Evolutionary conservation across 2,329 filamentous ascomycete species (phyloP).

Genomic region (Drechmeria coniospora): DNA sequence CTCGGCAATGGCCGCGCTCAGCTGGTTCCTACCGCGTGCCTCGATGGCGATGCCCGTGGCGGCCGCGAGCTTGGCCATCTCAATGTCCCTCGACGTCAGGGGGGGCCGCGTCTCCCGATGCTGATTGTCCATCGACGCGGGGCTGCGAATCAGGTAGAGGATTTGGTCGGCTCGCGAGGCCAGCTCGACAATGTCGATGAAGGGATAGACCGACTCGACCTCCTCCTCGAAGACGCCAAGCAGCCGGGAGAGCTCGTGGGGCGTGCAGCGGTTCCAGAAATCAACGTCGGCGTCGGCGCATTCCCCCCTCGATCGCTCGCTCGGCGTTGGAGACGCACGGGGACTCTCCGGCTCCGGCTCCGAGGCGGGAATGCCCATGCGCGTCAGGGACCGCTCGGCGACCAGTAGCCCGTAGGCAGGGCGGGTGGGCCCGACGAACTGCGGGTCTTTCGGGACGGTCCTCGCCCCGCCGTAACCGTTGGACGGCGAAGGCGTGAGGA

Average conservation of each 20-base stretch:
- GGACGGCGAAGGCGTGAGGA: constrained; percentile 7
- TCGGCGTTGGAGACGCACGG: constrained; percentile 10
- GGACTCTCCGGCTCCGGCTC: constrained; percentile 12
- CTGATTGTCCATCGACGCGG: not conserved
- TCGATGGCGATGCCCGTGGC: constrained; percentile 18
- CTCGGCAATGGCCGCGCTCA: constrained; percentile 13
- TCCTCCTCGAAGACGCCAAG: constrained; percentile 23
- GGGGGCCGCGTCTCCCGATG: not conserved
- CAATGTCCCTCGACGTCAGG: constrained; percentile 12
- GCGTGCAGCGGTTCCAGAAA: constrained; percentile 11
- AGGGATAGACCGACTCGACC: constrained; percentile 21
- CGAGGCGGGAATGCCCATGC: constrained; percentile 17
- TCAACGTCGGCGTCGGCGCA: not conserved
- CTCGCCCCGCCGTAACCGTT: constrained; percentile 4
- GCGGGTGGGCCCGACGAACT: constrained; percentile 21
- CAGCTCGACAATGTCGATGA: constrained; percentile 14
- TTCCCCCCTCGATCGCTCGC: too few species aligned
- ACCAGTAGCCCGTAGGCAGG: constrained; percentile 20
- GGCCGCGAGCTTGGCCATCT: constrained; percentile 18
- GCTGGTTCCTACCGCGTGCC: constrained; percentile 14
- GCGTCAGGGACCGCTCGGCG: constrained; percentile 18
- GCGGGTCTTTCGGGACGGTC: constrained; percentile 15
- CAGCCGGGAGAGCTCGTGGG: constrained; percentile 15
- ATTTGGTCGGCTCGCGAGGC: constrained; percentile 11
- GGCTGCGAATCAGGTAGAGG: constrained; percentile 8